These are phyloP conservation scores for Brassica carinata DNA, from an alignment of 345 rosid genomes.

Conservation along the genomic window DNA sequence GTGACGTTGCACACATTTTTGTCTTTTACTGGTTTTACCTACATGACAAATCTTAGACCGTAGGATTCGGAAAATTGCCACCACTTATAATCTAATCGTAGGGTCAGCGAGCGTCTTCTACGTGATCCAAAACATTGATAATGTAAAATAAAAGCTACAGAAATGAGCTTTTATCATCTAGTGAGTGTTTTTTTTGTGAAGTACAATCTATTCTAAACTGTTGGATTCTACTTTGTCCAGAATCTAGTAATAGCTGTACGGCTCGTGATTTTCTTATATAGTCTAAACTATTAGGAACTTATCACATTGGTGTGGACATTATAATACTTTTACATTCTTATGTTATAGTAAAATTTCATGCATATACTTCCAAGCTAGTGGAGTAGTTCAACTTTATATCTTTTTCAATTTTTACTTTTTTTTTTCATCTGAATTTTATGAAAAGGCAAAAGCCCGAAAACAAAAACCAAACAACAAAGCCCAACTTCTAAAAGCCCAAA, in stretches of 20 bases:
- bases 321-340: background rate
- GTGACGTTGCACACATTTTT: slow-evolving; percentile 28
- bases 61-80: slow-evolving; percentile 13
- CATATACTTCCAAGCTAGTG: background rate
- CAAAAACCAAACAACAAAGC: too few relatives aligned
- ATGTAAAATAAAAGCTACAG: background rate
- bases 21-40: background rate
- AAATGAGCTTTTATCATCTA: slow-evolving; percentile 1
- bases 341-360: background rate
- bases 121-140: background rate
- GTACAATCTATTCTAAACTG: slow-evolving; percentile 8
- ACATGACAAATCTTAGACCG: slow-evolving; percentile 33
- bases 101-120: background rate
- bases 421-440: too few relatives aligned
- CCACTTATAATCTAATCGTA: slow-evolving; percentile 26
- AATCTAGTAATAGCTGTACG: slow-evolving; percentile 15
- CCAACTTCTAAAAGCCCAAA: too few relatives aligned
- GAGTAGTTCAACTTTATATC: background rate
- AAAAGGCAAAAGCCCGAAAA: too few relatives aligned
- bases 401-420: background rate
- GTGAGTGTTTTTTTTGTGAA: background rate
- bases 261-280: background rate
- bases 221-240: slow-evolving; percentile 16
- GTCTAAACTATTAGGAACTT: background rate
- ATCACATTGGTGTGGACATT: background rate